Base-by-base conservation (phyloP, 305 asterid genomes). In the Withania somnifera region DNA sequence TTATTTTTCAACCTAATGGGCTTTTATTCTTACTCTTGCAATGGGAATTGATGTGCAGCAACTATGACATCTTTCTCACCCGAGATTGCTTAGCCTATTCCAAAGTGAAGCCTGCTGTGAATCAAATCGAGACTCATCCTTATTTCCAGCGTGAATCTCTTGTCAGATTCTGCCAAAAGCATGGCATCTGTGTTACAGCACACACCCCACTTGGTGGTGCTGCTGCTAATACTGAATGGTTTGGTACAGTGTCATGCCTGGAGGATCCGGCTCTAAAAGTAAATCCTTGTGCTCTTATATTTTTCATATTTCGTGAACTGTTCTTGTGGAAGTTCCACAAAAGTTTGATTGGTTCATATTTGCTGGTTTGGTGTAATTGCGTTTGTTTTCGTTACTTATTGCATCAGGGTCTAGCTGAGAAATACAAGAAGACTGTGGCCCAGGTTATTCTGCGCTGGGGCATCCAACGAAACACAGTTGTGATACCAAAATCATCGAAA, bases 141-240 rank as follows among this genome's bases (percentile, higher is more conserved):
- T 92, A 92, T 78, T 92, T 92, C 87, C 97, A 90, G 76, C 91
- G 97, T n/a, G 90, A 88, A 38, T 89, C 93, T 50, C 94, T 92
- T 24, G 91, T 92, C 36, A 92, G 89, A 82, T 91, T 92, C 88
- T 92, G 97, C 78, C 95, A 91, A 82, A 92, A 92, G 87, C 97
- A 92, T 30, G 91, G 87, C 17, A 83, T 92, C 71, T 87, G 87
- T 80, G 90, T 90, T 45, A 92, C 97, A 11, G 97, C 97, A 57
- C 97, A 92, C 84, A 92, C 94, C 0, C 93, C 97, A 66, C 97
- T 92, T 40, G 94, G 97, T 22, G 97, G 97, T 58, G 87, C 97
- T 67, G 85, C 56, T 17, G 92, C 97, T 19, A 92, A 92, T 85
- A 85, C 89, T 2, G 94, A 90, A 67, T 88, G 73, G 93, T 91